Base-by-base conservation (phyloP, 2,329 filamentous ascomycete species). In the Colletotrichum sp. region DNA sequence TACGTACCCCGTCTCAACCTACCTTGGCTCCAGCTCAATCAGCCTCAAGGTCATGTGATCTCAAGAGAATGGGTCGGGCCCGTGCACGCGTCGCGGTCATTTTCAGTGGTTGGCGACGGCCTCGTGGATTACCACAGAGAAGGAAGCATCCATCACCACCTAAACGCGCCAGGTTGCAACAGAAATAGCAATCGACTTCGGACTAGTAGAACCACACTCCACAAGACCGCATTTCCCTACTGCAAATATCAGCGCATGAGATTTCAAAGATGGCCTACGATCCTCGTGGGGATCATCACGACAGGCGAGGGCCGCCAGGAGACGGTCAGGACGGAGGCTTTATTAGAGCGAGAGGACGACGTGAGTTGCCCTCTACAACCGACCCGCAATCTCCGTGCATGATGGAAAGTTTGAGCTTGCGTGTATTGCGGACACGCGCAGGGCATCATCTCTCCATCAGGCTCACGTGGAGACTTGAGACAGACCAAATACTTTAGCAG, bases 271-370 rank as follows among this genome's bases (percentile, higher is more conserved):
- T 90, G 88, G 86, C 88, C 78, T 89, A 89, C 80, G 87, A 89
- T 84, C 85, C 87, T 81, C 86, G 88, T 76, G 86, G 87, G 79
- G 87, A 89, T 77, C 83, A 86, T 77, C 85, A 84, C 73, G 85
- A 84, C 59, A 78, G 82, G 75, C 66, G 78, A 77, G 78, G 76
- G 58, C 81, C 82, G 21, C 83, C 78, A n/a, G 79, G 78, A n/a
- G 81, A 80, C 12, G 83, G 84, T 9, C 83, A 85, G 70, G 86
- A 88, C 77, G 85, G 84, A 36, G 83, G 84, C 8, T 87, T 84
- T 74, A 81, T 86, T 27, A 88, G 88, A 78, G 83, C 87, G n/a
- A 81, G 88, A 77, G 88, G 88, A 66, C 84, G 88, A 77, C 84
- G 88, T 89, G 81, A 85, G 87, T 88, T 61, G 54, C 74, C 70